Percentiles rank a stretch among this genome's conserved stretches.
Conservation (phyloP, 108 stramenopile genomes). For the Nannochloropsis granulata region DNA sequence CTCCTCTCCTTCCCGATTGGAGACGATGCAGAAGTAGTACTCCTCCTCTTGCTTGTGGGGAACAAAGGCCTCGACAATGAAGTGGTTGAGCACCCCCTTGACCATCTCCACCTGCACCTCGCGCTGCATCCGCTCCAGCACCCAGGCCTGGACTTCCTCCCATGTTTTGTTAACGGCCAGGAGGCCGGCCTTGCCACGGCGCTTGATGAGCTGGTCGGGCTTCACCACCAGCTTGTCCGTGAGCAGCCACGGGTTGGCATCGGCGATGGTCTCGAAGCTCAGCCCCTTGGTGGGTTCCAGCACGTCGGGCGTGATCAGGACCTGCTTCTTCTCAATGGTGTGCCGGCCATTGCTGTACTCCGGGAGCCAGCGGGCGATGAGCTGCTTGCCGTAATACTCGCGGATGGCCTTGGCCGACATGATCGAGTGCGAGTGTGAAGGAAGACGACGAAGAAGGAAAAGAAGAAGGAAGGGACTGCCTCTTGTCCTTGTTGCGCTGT, state of each 20-base stretch:
- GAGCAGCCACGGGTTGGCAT: conserved; percentile 53
- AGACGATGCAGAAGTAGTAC: conserved; percentile 73
- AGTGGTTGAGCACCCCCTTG: conserved; percentile 52
- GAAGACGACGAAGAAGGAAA: not conserved
- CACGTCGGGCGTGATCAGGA: conserved; percentile 28
- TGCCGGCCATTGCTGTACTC: conserved; percentile 43
- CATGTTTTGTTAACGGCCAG: conserved; percentile 60
- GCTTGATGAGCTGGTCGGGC: conserved; percentile 81
- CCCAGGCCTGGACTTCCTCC: conserved; percentile 54
- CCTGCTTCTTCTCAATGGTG: conserved; percentile 43
- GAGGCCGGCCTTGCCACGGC: conserved; percentile 76
- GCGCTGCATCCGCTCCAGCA: conserved; percentile 49
- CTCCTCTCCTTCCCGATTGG: conserved; percentile 57
- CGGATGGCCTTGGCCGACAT: conserved; percentile 74
- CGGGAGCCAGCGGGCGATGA: conserved; percentile 51
- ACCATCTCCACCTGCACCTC: conserved; percentile 50
- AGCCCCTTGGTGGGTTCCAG: conserved; percentile 4
- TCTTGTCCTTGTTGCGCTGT: too few species aligned
- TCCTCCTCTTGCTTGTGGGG: conserved; percentile 61
- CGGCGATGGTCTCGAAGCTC: conserved; percentile 38
- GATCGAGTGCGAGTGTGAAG: not conserved
- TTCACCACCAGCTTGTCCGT: conserved; percentile 55
- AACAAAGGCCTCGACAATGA: conserved; percentile 73
- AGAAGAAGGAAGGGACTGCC: too few species aligned
- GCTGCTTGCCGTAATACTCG: conserved; percentile 70